Base-by-base conservation (phyloP, 2,329 filamentous ascomycete species). In the Aspergillus fructus region DNA sequence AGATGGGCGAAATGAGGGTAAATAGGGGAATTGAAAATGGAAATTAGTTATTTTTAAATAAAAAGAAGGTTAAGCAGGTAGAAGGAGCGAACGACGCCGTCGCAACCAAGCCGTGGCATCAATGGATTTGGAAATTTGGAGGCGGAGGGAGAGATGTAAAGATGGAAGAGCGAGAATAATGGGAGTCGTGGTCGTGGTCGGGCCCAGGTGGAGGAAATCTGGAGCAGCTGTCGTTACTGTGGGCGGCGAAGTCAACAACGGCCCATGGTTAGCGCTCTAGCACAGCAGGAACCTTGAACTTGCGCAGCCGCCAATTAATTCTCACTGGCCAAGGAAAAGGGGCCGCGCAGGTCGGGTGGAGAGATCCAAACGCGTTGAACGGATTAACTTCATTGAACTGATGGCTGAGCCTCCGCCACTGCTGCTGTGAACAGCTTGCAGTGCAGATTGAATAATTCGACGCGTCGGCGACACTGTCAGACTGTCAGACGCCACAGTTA, bases 41-140 rank as follows among this genome's bases (percentile, higher is more conserved):
- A 37, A 45, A 45, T 57, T 58, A 37, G 34, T 53, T 53, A 49
- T 43, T 53, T 59, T 54, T 41, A 53, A 60, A 51, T 54, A 52
- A 59, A 66, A 71, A 68, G 52, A 69, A 72, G 54, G 68, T 68
- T 46, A 65, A 65, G 43, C 46, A 62, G 50, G 55, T 42, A 53
- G 50, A 64, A 65, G 60, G 63, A 65, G 58, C 57, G 62, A 64
- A 64, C 61, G 61, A 61, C 56, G 48, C 59, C 60, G 59, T 47
- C 56, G 60, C 57, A 58, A 59, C 62, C 48, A 57, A 53, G 58
- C 57, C 49, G 45, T 41, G 52, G 52, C 58, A 64, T 56, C 57
- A 61, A 55, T 37, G 12, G 8, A 30, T 30, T 30, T 9, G 27
- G 27, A 30, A 30, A 30, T 49, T 49, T 34, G 12, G 53, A 33